phyloP scores from a whole-genome alignment of 2,329 filamentous ascomycete species.

The Penicillium rolfsii region DNA sequence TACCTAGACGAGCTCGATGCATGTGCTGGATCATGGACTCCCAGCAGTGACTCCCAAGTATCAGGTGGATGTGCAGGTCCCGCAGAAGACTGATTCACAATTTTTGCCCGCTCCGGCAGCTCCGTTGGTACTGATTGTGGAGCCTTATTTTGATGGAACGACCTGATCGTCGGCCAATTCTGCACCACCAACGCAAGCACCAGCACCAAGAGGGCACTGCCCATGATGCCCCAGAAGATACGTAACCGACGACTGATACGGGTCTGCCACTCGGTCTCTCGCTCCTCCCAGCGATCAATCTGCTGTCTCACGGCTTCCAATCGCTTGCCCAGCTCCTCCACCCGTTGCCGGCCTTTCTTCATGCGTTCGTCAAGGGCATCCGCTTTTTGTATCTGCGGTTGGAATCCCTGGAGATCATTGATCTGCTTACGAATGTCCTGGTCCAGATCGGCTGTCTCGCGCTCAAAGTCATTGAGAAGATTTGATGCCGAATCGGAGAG shows the following conservation, averaged over 20 bases:
- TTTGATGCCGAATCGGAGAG: conserved; percentile 42
- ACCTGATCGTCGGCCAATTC: conserved; percentile 25
- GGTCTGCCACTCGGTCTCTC: conserved; percentile 48
- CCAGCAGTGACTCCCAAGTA: conserved; percentile 12
- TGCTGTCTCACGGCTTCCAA: conserved; percentile 44
- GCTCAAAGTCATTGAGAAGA: conserved; percentile 45
- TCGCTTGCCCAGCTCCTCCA: conserved; percentile 42
- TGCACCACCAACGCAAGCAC: conserved; percentile 36
- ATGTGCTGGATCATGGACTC: background rate
- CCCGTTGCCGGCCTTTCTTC: conserved; percentile 39
- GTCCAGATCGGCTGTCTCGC: conserved; percentile 41
- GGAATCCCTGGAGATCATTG: conserved; percentile 43
- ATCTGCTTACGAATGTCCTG: conserved; percentile 44
- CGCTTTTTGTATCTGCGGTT: conserved; percentile 43
- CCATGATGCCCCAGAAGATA: conserved; percentile 42
- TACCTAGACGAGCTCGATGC: conserved; percentile 17
- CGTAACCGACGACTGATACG: conserved; percentile 44
- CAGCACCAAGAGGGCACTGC: conserved; percentile 32
- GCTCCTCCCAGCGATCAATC: conserved; percentile 49
- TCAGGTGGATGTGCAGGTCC: conserved; percentile 9
- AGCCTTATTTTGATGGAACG: conserved; percentile 5
- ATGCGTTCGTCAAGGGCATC: conserved; percentile 46
- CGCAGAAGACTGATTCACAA: conserved; percentile 19
- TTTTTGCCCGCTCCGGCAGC: conserved; percentile 11
- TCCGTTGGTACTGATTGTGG: conserved; percentile 10